Evolutionary conservation across 305 asterid species (phyloP).

Genomic region (Fraxinus angustifolia): DNA sequence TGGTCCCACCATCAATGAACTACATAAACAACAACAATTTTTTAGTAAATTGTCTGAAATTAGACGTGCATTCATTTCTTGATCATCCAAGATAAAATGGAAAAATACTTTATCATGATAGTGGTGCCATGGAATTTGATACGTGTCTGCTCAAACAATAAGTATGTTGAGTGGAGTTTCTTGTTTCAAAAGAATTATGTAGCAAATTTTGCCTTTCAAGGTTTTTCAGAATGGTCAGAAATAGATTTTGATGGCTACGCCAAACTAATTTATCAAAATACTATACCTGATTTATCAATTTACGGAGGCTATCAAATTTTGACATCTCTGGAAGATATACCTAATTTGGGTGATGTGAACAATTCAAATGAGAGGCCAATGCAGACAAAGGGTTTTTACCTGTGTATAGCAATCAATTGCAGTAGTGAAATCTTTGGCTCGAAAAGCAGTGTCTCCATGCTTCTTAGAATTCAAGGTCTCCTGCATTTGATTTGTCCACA

Average conservation of each 20-base stretch:
- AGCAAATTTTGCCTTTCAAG: neutral
- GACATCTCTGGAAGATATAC: neutral
- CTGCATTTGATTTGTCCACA: constrained; percentile 98
- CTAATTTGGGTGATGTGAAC: neutral
- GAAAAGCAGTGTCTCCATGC: constrained; percentile 88
- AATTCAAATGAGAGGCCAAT: neutral
- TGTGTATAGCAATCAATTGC: constrained; percentile 77
- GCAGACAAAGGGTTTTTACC: constrained; percentile 30
- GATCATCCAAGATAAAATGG: neutral
- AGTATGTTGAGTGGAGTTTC: neutral
- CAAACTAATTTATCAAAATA: neutral
- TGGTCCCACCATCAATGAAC: constrained; percentile 91
- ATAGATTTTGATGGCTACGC: neutral
- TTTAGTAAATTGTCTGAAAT: neutral
- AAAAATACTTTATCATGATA: neutral
- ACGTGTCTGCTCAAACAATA: neutral
- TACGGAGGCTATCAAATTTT: neutral
- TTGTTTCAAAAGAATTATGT: neutral
- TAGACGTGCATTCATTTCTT: neutral
- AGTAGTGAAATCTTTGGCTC: constrained; percentile 72
- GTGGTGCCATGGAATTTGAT: neutral
- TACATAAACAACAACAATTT: constrained; percentile 17
- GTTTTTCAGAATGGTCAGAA: neutral
- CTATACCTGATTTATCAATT: neutral
- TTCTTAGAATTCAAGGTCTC: constrained; percentile 77